A percentile compares a stretch with the other conserved stretches of the same genome.
phyloP scores from a whole-genome alignment of 2,329 filamentous ascomycete genomes.

The Beauveria brongniartii region DNA sequence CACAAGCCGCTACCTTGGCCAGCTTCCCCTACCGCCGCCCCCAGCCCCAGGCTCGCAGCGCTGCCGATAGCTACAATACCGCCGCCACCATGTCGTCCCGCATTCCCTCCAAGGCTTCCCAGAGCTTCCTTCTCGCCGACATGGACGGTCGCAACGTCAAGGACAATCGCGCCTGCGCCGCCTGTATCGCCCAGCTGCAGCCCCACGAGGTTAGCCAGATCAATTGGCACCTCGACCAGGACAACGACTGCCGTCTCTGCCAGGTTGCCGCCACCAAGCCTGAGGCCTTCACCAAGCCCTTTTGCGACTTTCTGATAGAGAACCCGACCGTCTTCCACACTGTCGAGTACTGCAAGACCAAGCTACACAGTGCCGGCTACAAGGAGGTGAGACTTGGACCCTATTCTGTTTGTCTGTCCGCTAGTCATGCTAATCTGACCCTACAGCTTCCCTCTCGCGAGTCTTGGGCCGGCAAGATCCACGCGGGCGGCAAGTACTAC shows the following conservation, averaged over 20 bases:
- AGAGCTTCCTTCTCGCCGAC: slow-evolving; percentile 41
- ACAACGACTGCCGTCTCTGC: slow-evolving; percentile 28
- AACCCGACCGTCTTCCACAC: slow-evolving; percentile 94
- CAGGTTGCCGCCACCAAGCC: slow-evolving; percentile 36
- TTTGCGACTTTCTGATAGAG: slow-evolving; percentile 76
- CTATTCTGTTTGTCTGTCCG: background rate
- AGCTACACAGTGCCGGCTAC: slow-evolving; percentile 67
- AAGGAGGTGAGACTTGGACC: slow-evolving; percentile 44
- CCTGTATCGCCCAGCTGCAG: slow-evolving; percentile 28
- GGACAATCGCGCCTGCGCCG: slow-evolving; percentile 31
- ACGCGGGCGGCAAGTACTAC: slow-evolving; percentile 82
- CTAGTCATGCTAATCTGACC: background rate
- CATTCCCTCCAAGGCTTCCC: slow-evolving; percentile 6
- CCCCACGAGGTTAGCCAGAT: slow-evolving; percentile 22
- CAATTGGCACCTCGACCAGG: slow-evolving; percentile 21
- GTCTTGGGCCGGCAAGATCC: slow-evolving; percentile 63
- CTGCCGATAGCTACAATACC: background rate
- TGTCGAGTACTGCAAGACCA: slow-evolving; percentile 67
- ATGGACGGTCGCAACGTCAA: slow-evolving; percentile 28
- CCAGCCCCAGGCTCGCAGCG: slow-evolving; percentile 9
- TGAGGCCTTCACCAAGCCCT: slow-evolving; percentile 70
- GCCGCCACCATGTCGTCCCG: background rate
- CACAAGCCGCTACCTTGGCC: slow-evolving; percentile 20
- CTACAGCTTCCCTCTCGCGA: slow-evolving; percentile 68
- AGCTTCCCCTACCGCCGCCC: slow-evolving; percentile 20